A percentile compares a stretch with the other conserved stretches of the same genome.
phyloP scores from a whole-genome alignment of 192 early-diverging fungal species.

The Coemansia sp. region DNA sequence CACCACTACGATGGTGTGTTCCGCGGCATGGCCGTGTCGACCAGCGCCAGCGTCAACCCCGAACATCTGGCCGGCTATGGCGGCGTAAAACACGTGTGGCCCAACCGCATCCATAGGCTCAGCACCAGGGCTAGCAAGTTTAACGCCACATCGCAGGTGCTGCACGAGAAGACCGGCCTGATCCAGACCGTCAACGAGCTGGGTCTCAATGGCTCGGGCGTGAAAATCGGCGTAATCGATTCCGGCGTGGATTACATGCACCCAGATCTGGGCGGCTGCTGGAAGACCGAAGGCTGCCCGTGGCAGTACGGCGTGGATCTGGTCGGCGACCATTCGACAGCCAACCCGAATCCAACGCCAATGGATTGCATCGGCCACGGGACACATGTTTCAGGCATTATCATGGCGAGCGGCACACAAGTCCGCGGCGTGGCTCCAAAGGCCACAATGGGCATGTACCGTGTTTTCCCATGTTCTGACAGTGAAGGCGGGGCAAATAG shows the following conservation, averaged over 20 bases:
- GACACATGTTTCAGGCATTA: slow-evolving; percentile 64
- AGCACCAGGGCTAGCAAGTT: no score
- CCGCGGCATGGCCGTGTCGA: slow-evolving; percentile 16
- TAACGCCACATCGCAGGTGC: not conserved
- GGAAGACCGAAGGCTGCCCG: slow-evolving; percentile 54
- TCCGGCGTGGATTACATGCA: slow-evolving; percentile 64
- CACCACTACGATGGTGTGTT: slow-evolving; percentile 11
- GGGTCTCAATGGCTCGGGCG: slow-evolving; percentile 57
- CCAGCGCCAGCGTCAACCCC: not conserved
- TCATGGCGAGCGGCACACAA: slow-evolving; percentile 34
- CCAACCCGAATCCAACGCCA: slow-evolving; percentile 47
- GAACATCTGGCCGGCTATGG: slow-evolving; percentile 4
- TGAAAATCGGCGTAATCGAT: slow-evolving; percentile 66
- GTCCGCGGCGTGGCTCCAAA: slow-evolving; percentile 66
- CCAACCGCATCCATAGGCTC: slow-evolving; percentile 8
- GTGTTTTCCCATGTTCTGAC: slow-evolving; percentile 56
- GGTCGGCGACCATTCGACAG: slow-evolving; percentile 38
- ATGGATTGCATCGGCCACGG: slow-evolving; percentile 63
- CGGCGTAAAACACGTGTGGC: slow-evolving; percentile 19
- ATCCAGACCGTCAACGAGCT: slow-evolving; percentile 39
- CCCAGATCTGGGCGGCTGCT: slow-evolving; percentile 63
- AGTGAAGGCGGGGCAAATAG: slow-evolving; percentile 11
- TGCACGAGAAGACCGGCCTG: slow-evolving; percentile 55
- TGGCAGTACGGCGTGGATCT: slow-evolving; percentile 61
- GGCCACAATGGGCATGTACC: slow-evolving; percentile 63